Conservation (phyloP, 371 early-diverging fungal species). For the Mucor indicus region DNA sequence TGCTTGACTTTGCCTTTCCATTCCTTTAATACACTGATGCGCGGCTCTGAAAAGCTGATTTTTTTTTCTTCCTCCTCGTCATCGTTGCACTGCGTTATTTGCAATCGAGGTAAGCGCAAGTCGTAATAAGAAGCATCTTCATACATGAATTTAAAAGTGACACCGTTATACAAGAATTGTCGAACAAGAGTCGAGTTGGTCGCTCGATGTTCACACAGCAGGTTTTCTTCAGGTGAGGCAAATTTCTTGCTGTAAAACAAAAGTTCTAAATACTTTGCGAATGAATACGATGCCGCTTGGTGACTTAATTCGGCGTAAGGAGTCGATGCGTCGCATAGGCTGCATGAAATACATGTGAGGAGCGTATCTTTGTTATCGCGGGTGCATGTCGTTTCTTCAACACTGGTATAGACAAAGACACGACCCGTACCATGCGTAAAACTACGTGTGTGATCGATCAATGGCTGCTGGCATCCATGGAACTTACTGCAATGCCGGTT, state of each 20-base stretch:
- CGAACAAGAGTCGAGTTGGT: conserved; percentile 30
- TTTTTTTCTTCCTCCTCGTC: not conserved
- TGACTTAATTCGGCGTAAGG: conserved; percentile 31
- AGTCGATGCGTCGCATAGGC: conserved; percentile 40
- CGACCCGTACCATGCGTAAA: conserved; percentile 56
- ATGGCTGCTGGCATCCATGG: conserved; percentile 43
- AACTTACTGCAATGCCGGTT: conserved; percentile 11
- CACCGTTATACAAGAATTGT: conserved; percentile 39
- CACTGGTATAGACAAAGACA: conserved; percentile 37
- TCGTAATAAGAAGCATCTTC: conserved; percentile 56
- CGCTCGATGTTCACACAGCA: conserved; percentile 37
- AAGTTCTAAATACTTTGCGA: conserved; percentile 66
- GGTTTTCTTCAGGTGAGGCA: conserved; percentile 25
- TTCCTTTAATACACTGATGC: conserved; percentile 9
- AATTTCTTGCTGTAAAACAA: conserved; percentile 53
- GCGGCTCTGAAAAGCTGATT: not conserved
- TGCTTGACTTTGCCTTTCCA: conserved; percentile 13
- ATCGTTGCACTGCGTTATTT: conserved; percentile 25
- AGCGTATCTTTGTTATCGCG: conserved; percentile 25
- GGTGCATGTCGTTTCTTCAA: not conserved
- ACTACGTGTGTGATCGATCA: conserved; percentile 50
- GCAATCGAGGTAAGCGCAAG: conserved; percentile 57
- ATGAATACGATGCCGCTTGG: conserved; percentile 47
- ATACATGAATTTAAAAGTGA: conserved; percentile 47
- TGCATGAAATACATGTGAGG: conserved; percentile 46